Conservation (phyloP, 257 asterid species). For the Solanum okadae region DNA sequence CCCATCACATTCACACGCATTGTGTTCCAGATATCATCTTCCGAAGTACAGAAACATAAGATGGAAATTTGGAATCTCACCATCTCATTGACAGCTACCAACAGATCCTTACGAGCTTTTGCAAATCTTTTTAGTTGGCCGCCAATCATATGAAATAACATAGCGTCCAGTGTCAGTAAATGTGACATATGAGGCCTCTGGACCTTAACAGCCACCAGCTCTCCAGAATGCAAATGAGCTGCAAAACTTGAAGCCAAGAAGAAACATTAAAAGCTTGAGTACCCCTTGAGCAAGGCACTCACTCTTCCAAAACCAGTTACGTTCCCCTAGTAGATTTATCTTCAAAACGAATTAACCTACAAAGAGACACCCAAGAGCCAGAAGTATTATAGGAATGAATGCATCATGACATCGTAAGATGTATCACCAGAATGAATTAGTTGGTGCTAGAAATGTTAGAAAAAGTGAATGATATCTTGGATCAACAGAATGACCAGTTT, state of each 20-base stretch:
- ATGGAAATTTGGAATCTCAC: slow-evolving; percentile 40
- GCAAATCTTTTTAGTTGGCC: slow-evolving; percentile 96
- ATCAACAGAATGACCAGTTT: not conserved
- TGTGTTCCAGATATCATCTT: not conserved
- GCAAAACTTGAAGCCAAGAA: slow-evolving; percentile 68
- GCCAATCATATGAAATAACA: slow-evolving; percentile 92
- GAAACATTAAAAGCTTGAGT: not conserved
- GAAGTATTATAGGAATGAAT: not conserved
- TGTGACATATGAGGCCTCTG: slow-evolving; percentile 98
- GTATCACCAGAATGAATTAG: not conserved
- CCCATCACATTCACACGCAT: not conserved
- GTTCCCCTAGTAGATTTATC: not conserved
- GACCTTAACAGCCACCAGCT: slow-evolving; percentile 97
- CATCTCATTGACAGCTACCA: slow-evolving; percentile 95
- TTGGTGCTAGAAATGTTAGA: not conserved
- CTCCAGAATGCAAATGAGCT: slow-evolving; percentile 99
- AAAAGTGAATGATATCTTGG: not conserved
- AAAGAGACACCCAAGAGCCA: not conserved
- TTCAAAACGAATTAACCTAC: not conserved
- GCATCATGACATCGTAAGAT: not conserved
- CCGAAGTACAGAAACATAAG: not conserved
- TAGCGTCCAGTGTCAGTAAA: slow-evolving; percentile 75
- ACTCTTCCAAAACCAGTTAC: not conserved
- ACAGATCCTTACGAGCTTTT: slow-evolving; percentile 93
- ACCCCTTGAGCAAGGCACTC: not conserved